A percentile compares a stretch with the other conserved stretches of the same genome.
phyloP scores from a whole-genome alignment of 2,329 filamentous ascomycete species.

The Colletotrichum euphorbiae region DNA sequence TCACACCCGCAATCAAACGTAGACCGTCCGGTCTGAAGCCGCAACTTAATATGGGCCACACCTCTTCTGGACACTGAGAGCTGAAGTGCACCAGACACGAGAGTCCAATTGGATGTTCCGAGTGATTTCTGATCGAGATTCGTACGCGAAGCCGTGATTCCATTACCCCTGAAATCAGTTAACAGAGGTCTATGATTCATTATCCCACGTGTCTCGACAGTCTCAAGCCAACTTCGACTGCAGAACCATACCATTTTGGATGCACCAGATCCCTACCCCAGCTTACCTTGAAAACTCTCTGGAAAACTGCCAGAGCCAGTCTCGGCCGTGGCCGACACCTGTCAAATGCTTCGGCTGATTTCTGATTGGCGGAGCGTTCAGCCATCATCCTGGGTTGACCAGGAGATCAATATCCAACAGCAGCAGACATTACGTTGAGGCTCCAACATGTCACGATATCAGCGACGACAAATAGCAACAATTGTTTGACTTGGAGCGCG shows the following conservation, averaged over 20 bases:
- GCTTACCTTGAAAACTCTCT: no score
- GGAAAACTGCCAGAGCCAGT: not conserved
- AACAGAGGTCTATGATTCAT: constrained; percentile 31
- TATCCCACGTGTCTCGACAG: not conserved
- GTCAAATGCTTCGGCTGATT: not conserved
- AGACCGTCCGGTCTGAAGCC: no score
- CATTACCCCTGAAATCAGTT: not conserved
- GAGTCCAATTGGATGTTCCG: accelerated
- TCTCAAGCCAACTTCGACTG: constrained; percentile 15
- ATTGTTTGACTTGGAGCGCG: no score
- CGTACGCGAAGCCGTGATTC: not conserved
- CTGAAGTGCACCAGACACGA: not conserved
- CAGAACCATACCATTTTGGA: not conserved
- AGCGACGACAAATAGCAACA: no score
- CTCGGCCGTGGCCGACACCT: constrained; percentile 22
- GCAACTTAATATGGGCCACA: constrained; percentile 8
- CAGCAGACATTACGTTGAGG: no score
- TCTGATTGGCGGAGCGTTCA: no score
- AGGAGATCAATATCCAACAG: no score
- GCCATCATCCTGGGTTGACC: no score
- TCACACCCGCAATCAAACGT: not conserved
- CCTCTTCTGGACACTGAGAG: not conserved
- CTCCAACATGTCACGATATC: no score
- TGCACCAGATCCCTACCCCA: not conserved
- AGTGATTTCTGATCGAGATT: not conserved